phyloP scores from a whole-genome alignment of 371 early-diverging fungal species.

The Mucor piriformis region DNA sequence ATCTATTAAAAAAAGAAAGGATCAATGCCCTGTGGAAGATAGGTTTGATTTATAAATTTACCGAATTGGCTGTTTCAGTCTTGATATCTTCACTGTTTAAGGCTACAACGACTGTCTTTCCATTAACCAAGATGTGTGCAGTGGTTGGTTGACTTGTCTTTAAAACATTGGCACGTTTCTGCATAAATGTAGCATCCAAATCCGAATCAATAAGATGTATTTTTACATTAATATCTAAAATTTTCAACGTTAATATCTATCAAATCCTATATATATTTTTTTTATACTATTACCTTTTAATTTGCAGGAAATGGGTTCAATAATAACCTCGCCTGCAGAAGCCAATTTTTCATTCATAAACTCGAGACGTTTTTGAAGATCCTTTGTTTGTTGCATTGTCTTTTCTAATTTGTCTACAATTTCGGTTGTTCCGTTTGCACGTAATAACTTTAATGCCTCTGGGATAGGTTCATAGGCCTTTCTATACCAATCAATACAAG shows the following conservation, averaged over 20 bases:
- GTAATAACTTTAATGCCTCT: conserved; percentile 42
- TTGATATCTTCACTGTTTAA: conserved; percentile 43
- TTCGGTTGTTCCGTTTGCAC: conserved; percentile 47
- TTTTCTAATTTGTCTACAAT: conserved; percentile 46
- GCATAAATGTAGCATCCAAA: conserved; percentile 53
- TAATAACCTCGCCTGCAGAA: conserved; percentile 27
- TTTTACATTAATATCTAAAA: conserved; percentile 41
- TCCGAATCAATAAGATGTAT: conserved; percentile 58
- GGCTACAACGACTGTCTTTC: conserved; percentile 52
- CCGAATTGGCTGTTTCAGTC: conserved; percentile 56
- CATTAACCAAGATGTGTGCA: conserved; percentile 58
- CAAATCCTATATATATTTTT: neutral
- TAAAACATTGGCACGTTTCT: conserved; percentile 56
- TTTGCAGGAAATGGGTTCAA: conserved; percentile 20
- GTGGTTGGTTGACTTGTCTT: conserved; percentile 42
- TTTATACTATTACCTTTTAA: conserved; percentile 23
- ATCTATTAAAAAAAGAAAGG: conserved; percentile 20
- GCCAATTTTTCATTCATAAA: conserved; percentile 48
- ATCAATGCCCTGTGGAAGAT: neutral
- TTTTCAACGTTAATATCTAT: neutral
- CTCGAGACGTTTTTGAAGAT: conserved; percentile 43
- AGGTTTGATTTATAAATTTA: conserved; percentile 14
- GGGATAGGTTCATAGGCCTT: conserved; percentile 53
- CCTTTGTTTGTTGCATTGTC: conserved; percentile 37
- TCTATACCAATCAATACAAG: conserved; percentile 57